phyloP scores from a whole-genome alignment of 768 basidiomycete genomes.

The Boletus rubroflammeus region DNA sequence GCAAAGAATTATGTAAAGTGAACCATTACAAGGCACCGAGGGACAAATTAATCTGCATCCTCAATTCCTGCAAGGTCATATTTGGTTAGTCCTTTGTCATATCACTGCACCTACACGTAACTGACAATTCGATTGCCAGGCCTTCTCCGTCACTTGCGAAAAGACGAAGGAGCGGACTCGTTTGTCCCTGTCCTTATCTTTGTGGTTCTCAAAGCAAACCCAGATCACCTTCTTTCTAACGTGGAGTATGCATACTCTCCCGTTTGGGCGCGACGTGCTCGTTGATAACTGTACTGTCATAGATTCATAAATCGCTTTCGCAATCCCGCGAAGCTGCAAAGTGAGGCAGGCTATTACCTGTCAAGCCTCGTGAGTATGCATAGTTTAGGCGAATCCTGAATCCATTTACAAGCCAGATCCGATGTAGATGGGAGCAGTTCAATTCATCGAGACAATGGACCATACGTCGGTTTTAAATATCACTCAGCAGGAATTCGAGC shows the following conservation, averaged over 20 bases:
- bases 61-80: conserved; percentile 99
- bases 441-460: conserved; percentile 98
- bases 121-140: conserved; percentile 43
- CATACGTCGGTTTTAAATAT: conserved; percentile 93
- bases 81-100: conserved; percentile 63
- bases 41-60: conserved; percentile 95
- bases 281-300: background rate
- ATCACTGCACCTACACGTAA: conserved; percentile 1
- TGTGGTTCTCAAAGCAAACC: conserved; percentile 92
- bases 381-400: background rate
- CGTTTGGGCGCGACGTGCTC: background rate
- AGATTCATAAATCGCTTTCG: conserved; percentile 97
- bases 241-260: conserved; percentile 64
- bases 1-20: conserved; percentile 84
- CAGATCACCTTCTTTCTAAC: conserved; percentile 89
- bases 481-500: conserved; percentile 89
- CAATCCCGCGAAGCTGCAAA: conserved; percentile 83
- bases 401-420: conserved; percentile 6
- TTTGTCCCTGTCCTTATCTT: conserved; percentile 95
- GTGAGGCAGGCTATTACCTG: conserved; percentile 95
- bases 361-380: conserved; percentile 75
- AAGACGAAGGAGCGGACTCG: conserved; percentile 87
- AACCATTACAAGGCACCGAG: conserved; percentile 99
- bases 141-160: conserved; percentile 79
- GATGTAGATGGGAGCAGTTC: conserved; percentile 86